phyloP scores from a whole-genome alignment of 441 rosid species.

The Breynia disticha region DNA sequence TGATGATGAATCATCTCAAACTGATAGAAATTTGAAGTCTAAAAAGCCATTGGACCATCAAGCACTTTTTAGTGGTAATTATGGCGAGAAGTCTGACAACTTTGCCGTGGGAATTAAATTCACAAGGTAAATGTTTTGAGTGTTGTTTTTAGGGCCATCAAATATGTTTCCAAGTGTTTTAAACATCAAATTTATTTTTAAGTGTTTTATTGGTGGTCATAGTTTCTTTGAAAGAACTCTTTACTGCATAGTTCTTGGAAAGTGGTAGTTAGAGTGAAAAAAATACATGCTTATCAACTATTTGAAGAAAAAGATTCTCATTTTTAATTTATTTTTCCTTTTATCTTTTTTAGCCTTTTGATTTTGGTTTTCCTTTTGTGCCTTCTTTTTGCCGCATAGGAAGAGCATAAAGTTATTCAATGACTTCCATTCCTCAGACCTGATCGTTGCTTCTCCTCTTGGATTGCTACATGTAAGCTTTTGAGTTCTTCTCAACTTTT shows the following conservation, averaged over 20 bases:
- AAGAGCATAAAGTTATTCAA: conserved; percentile 75
- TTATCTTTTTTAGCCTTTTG: no score
- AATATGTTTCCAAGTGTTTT: no score
- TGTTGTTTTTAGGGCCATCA: background rate
- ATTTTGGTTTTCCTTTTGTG: background rate
- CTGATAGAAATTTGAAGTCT: conserved; percentile 32
- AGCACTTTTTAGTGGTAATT: conserved; percentile 71
- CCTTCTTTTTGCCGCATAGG: conserved; percentile 30
- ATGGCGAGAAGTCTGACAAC: conserved; percentile 35
- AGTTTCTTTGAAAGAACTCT: no score
- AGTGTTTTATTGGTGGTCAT: no score
- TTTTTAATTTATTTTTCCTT: no score
- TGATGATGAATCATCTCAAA: conserved; percentile 17
- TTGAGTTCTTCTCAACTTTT: conserved; percentile 8
- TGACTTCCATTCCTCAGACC: conserved; percentile 84
- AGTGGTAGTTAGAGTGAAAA: no score
- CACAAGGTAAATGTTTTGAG: conserved; percentile 51
- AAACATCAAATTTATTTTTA: no score
- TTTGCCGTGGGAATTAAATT: conserved; percentile 86
- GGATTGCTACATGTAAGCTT: conserved; percentile 52
- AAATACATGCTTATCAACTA: no score
- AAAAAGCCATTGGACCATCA: conserved; percentile 75
- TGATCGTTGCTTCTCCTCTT: conserved; percentile 90
- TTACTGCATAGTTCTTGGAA: no score
- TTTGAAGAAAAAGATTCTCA: no score